Base-by-base conservation (phyloP, 1,284 basidiomycete species). In the Singerocomus inundabilis region DNA sequence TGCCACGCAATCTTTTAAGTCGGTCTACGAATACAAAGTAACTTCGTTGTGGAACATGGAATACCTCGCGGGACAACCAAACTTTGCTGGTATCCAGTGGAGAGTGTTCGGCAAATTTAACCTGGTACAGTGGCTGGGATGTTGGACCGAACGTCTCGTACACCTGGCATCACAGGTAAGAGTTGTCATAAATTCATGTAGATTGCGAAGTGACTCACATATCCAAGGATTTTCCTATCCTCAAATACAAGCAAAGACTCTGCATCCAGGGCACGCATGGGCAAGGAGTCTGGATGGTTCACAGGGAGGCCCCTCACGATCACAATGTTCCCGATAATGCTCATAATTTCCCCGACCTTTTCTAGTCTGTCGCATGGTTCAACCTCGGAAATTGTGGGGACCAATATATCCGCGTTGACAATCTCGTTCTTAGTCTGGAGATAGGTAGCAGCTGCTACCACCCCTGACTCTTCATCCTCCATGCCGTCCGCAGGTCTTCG, bases 141-240 rank as follows among this genome's bases (percentile, higher is more conserved):
- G 93, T 91, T 1, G 93, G 91, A 4, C 93, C 93, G 68, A 95
- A 95, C 0, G 92, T 94, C 70, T 95, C 93, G 60, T 85, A 91
- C 41, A 95, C 73, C 90, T 93, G 56, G 50, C 49, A 57, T 43
- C 30, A 39, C 8, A 52, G 53, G 36, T 42, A 37, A 51, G 49
- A 25, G 28, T 44, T 31, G 11, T 29, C 21, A 26, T 39, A 28
- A 6, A 30, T 21, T 37, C 30, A 26, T n/a, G 10, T 55, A 47
- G 39, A 46, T 33, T 25, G 37, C 21, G 44, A 46, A 51, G 16
- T 44, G 32, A 76, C 86, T 67, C 66, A 92, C 91, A 66, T 88
- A 83, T 44, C 93, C 93, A 55, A 94, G 66, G 30, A 94, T 89
- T 56, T 79, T 85, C 48, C 90, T 74, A 64, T 95, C 90, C 21